Evolutionary conservation across 192 early-diverging fungal genomes (phyloP).

Genomic region (Coemansia sp.): DNA sequence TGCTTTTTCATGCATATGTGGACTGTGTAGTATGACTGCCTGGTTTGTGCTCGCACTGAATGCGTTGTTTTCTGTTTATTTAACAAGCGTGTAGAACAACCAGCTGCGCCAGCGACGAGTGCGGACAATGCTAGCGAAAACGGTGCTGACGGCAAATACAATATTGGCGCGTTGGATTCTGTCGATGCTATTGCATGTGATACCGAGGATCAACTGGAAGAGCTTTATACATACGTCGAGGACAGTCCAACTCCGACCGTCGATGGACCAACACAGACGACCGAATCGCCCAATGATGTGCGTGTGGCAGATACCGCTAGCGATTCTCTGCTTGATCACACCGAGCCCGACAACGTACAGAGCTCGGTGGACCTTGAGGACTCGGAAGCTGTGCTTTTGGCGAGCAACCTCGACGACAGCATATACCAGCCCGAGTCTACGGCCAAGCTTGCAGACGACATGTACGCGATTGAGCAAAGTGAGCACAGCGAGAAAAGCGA

Average conservation of each 20-base stretch:
- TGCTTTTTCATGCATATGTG: conserved; percentile 3
- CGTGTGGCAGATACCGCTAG: neutral
- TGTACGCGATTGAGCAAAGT: conserved; percentile 31
- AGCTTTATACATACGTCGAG: conserved; percentile 9
- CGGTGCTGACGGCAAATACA: conserved; percentile 11
- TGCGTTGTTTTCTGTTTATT: neutral
- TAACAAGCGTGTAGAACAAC: neutral
- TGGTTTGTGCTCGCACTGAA: too few species aligned
- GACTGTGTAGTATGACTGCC: neutral
- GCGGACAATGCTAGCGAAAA: neutral
- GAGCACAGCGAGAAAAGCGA: neutral
- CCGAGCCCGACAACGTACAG: neutral
- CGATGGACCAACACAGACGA: neutral
- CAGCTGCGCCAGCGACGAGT: neutral
- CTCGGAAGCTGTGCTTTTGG: conserved; percentile 45
- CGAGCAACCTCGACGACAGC: conserved; percentile 45
- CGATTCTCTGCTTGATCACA: neutral
- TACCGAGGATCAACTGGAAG: conserved; percentile 42
- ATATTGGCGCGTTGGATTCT: conserved; percentile 4
- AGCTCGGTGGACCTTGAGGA: conserved; percentile 38
- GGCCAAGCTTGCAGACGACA: conserved; percentile 15
- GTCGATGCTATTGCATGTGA: conserved; percentile 2
- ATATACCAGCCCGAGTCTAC: conserved; percentile 27
- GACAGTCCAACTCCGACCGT: neutral
- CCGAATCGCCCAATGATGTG: neutral